Conservation (phyloP, 208 protist genomes). For the Trypanosoma rangeli region DNA sequence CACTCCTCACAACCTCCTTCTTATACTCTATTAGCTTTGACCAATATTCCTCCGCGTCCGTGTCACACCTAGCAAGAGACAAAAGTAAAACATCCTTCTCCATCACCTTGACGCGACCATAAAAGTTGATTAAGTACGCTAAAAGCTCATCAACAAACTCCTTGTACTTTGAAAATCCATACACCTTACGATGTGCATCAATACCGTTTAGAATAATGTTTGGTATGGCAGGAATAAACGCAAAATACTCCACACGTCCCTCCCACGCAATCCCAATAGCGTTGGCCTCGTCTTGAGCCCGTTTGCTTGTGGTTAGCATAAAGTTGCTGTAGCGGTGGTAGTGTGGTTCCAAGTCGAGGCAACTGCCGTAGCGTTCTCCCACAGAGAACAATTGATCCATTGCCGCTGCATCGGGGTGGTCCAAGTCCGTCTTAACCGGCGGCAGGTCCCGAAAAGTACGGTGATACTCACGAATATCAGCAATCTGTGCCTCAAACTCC, state of each 20-base stretch:
- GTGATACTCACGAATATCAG: conserved; percentile 86
- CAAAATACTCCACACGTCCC: conserved; percentile 66
- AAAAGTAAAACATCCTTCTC: conserved; percentile 41
- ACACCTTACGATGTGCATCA: conserved; percentile 66
- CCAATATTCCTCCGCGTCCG: conserved; percentile 72
- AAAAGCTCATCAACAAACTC: conserved; percentile 54
- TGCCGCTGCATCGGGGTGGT: conserved; percentile 44
- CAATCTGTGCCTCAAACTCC: conserved; percentile 73
- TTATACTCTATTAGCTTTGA: conserved; percentile 52
- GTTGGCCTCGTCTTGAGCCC: conserved; percentile 28
- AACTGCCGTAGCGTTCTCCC: conserved; percentile 62
- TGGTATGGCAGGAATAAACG: conserved; percentile 55
- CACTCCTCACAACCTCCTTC: conserved; percentile 15
- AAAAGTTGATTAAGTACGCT: conserved; percentile 65
- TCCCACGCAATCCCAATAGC: conserved; percentile 35
- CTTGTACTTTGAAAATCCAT: conserved; percentile 63
- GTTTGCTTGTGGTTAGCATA: conserved; percentile 57
- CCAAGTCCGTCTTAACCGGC: conserved; percentile 43
- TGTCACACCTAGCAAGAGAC: conserved; percentile 51
- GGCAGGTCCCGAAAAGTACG: conserved; percentile 70
- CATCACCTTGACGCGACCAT: conserved; percentile 51
- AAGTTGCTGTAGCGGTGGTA: conserved; percentile 77
- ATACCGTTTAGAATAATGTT: conserved; percentile 51
- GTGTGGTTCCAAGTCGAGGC: conserved; percentile 75
- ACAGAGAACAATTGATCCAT: conserved; percentile 62